Percentiles rank a stretch among this genome's conserved stretches.
phyloP scores from a whole-genome alignment of 495 filamentous ascomycete genomes.

The Aspergillus campestris region DNA sequence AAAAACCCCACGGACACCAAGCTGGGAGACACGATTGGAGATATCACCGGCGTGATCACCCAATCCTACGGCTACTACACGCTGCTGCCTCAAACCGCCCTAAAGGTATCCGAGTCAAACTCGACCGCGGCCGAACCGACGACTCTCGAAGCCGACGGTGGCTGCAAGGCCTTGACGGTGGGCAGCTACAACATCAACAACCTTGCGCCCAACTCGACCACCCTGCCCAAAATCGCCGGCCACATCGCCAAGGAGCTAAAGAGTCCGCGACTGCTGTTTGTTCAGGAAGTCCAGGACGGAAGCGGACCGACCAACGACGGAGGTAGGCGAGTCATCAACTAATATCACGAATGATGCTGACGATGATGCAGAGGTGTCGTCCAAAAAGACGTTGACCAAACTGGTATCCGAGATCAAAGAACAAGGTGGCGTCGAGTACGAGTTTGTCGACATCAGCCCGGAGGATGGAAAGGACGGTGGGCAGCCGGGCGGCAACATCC shows the following conservation, averaged over 20 bases:
- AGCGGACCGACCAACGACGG: constrained; percentile 44
- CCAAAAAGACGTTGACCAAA: constrained; percentile 33
- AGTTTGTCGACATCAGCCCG: constrained; percentile 41
- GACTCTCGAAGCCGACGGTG: constrained; percentile 30
- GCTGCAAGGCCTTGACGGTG: constrained; percentile 44
- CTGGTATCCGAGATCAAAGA: constrained; percentile 5
- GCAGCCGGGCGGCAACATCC: constrained; percentile 56
- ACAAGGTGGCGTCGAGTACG: constrained; percentile 8
- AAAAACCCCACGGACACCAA: constrained; percentile 43
- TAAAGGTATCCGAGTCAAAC: constrained; percentile 30
- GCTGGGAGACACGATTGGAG: constrained; percentile 46
- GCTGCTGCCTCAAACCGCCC: constrained; percentile 46
- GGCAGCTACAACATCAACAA: constrained; percentile 57
- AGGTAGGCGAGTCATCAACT: constrained; percentile 6
- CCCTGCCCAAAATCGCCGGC: constrained; percentile 38
- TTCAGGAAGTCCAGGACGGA: constrained; percentile 58
- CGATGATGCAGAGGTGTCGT: constrained; percentile 3
- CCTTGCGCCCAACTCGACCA: constrained; percentile 36
- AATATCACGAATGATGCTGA: not conserved
- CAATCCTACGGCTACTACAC: constrained; percentile 52
- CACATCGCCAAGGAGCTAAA: constrained; percentile 48
- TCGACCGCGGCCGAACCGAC: constrained; percentile 27
- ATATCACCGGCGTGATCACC: constrained; percentile 51
- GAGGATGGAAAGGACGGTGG: constrained; percentile 45
- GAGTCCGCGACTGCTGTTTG: constrained; percentile 45